phyloP scores from a whole-genome alignment of 106 monocot species.

The Posidonia australis region DNA sequence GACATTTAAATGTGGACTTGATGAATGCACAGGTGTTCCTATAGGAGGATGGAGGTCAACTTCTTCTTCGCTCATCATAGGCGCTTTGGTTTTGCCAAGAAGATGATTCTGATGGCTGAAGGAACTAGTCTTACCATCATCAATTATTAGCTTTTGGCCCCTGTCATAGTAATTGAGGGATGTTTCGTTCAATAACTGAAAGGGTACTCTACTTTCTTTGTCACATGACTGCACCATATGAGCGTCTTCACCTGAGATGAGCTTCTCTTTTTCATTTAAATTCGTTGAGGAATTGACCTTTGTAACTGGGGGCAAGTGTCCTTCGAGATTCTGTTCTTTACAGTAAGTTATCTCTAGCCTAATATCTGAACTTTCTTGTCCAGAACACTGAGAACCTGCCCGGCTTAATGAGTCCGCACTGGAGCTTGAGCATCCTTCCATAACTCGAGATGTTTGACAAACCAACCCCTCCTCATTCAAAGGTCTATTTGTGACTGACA shows the following conservation, averaged over 20 bases:
- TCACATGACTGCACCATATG: background rate
- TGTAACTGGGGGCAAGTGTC: background rate
- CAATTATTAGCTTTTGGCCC: slow-evolving; percentile 17
- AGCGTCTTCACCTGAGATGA: background rate
- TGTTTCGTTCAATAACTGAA: slow-evolving; percentile 11
- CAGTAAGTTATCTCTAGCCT: background rate
- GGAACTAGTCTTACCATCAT: slow-evolving; percentile 18
- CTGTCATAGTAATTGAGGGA: slow-evolving; percentile 11
- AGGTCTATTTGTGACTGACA: background rate
- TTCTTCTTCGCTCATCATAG: slow-evolving; percentile 23
- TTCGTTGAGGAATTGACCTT: background rate
- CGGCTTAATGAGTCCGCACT: background rate
- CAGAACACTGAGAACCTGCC: background rate
- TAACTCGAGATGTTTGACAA: background rate
- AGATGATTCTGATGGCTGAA: no score
- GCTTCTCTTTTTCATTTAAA: background rate
- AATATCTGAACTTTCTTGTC: background rate
- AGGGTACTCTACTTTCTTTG: background rate
- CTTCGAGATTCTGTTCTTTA: background rate
- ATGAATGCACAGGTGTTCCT: background rate
- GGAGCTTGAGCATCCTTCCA: background rate
- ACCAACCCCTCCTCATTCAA: background rate
- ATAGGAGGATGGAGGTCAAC: slow-evolving; percentile 2
- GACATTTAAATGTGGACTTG: background rate
- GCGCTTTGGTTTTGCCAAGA: slow-evolving; percentile 4